Base-by-base conservation (phyloP, 768 basidiomycete species). In the Russula sp. region DNA sequence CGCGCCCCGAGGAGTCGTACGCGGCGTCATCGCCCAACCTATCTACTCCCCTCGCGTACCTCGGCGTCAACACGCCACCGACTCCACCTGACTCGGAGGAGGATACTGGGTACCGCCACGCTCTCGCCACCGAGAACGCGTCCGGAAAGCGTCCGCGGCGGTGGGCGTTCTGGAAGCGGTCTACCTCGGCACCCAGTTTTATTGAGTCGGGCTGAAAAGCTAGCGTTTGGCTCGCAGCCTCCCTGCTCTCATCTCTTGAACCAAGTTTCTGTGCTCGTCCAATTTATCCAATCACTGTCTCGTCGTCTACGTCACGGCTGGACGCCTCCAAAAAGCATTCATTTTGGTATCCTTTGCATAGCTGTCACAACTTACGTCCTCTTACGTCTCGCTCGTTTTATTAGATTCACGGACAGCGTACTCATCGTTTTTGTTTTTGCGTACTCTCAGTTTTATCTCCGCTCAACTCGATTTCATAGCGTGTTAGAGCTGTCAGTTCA, bases 61-160 rank as follows among this genome's bases (percentile, higher is more conserved):
- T 16, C 20, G 18, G 50, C 16, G 52, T 49, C 47, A 57, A 40
- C 31, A 31, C 52, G 32, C 59, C 71, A 7, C 73, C 71, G 27
- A 74, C 73, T 13, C 73, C 73, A 34, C 71, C 74, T 22, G 71
- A 70, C 44, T 76, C 75, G 34, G 72, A 72, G 42, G 74, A 74
- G 62, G 63, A 50, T 20, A 6, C 32, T 6, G 35, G 40, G 20
- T 39, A n/a, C 32, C 63, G 48, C 16, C 32, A 14, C n/a, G 8
- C 8, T 7, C 0, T 16, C 3, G 10, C 39, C 18, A 11, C 27
- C 22, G 58, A 48, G 39, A 6, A 10, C 6, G 0, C 45, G n/a
- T 8, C 18, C 16, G 32, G 20, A 27, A 37, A 47, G 48, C 54
- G 20, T 2, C 1, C 31, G 6, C 50, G 31, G 32, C 47, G 39